Evolutionary conservation across 192 early-diverging fungal species (phyloP).

Genomic region (Gonapodya prolifera): DNA sequence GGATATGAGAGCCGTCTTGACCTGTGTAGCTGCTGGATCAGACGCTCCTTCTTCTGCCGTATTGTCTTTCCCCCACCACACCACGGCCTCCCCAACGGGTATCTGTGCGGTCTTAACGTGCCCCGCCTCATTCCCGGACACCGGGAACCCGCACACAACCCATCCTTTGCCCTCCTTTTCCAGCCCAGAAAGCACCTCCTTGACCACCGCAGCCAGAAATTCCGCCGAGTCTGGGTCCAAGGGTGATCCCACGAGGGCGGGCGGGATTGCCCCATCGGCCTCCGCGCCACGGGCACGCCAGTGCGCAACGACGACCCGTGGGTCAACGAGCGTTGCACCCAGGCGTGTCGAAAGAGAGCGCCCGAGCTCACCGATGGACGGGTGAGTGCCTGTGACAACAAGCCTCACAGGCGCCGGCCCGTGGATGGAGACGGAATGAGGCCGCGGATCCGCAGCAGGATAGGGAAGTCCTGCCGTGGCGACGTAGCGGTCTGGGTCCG

Average conservation of each 20-base stretch:
- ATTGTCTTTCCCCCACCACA: neutral
- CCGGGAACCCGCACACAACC: neutral
- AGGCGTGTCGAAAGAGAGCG: neutral
- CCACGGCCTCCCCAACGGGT: neutral
- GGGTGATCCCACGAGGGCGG: neutral
- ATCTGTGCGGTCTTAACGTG: neutral
- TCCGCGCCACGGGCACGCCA: neutral
- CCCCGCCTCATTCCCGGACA: neutral
- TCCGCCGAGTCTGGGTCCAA: neutral
- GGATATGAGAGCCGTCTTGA: neutral
- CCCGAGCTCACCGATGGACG: neutral
- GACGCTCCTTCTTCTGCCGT: neutral
- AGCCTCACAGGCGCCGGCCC: neutral
- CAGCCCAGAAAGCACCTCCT: neutral
- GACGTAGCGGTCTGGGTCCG: neutral
- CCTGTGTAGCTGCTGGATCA: neutral
- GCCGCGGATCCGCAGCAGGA: neutral
- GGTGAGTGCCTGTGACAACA: neutral
- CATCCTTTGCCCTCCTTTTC: neutral
- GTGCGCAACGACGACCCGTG: neutral
- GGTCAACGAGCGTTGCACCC: neutral
- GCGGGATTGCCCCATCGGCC: neutral
- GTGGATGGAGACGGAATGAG: too few species aligned
- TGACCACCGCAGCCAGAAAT: neutral
- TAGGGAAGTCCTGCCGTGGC: neutral